Base-by-base conservation (phyloP, 2,329 filamentous ascomycete genomes). In the Diaporthe sp. region DNA sequence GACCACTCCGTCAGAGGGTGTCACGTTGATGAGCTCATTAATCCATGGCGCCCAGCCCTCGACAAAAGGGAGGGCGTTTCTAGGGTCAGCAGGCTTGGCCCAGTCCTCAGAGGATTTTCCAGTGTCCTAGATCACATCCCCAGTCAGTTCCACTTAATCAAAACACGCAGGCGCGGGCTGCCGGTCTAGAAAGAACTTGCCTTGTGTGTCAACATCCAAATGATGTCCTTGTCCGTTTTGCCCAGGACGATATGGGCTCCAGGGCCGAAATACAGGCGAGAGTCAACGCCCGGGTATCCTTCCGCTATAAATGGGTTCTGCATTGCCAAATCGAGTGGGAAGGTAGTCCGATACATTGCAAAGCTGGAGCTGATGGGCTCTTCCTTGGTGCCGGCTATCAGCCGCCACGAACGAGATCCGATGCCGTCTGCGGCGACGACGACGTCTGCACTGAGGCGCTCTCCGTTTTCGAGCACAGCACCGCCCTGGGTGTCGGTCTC, bases 351-450 rank as follows among this genome's bases (percentile, higher is more conserved):
- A 22, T 58, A 58, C 20, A 58, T 37, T 8, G 55, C 55, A 8
- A 58, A 37, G 31, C 28, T 22, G 31, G 55, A 58, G 17, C 55
- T 57, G 28, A 57, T 57, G 0, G 55, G 55, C 28, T 57, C 28
- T n/a, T 58, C 55, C 55, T 58, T 58, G 55, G 55, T 58, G 20
- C 55, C 55, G 8, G 28, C 12, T 17, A 58, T 31, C 17, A 58
- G 17, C 28, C 20, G 55, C 55, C 55, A 58, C 55, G 55, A 58
- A 22, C 55, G 28, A 1, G 55, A 58, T 37, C 55, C 31, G 31
- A 58, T 58, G 28, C 55, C 55, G 17, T 34, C 55, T 37, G 55
- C 55, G 55, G 55, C 55, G 31, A 58, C 55, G 10, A 37, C 55
- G 10, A 58, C 17, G 31, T 37, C 55, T n/a, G 55, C 31, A 6